Base-by-base conservation (phyloP, 2,329 filamentous ascomycete genomes). In the Fusarium sambucinum region DNA sequence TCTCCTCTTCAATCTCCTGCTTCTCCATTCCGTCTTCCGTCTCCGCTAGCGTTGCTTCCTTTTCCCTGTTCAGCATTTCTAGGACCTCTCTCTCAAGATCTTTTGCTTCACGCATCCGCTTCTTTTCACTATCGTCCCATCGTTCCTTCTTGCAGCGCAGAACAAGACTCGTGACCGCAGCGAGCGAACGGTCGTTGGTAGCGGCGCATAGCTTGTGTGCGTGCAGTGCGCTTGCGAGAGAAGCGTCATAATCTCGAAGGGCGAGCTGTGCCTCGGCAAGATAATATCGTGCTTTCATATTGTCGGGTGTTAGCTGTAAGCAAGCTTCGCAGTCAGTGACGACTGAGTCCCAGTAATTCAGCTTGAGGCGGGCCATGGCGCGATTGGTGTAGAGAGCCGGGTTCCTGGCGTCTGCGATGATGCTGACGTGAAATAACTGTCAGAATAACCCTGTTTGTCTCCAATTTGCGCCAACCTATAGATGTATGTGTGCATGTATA, bases 311-410 rank as follows among this genome's bases (percentile, higher is more conserved):
- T 8, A 96, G 84, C 61, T 88, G 85, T 50, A 97, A 89, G 68
- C 92, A 93, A 52, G 88, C 84, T 54, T 90, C 80, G 76, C 94
- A 95, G 79, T 97, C 94, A 62, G 88, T 83, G 67, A 96, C 90
- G 48, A 91, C 93, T 12, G 85, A 89, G 30, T 92, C 86, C 87
- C 90, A 96, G 72, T 88, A 84, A 63, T 85, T 81, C 23, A 97
- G 86, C 79, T 91, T 92, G 60, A 96, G 84, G 40, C 94, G 88
- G 5, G 91, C 89, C 80, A 97, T 91, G 52, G 94, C 92, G 55
- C 94, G 92, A 80, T 97, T 98, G 38, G 93, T 95, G 80, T 94
- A 97, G 51, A 97, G 86, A 30, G 91, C 84, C 2, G 91, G 88
- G 76, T 97, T 96, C 56, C 83, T 86, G 6, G 92, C 86, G 79